These are phyloP conservation scores for Phlebopus sp. DNA, from an alignment of 1,284 basidiomycete species.

Conservation along the genomic window DNA sequence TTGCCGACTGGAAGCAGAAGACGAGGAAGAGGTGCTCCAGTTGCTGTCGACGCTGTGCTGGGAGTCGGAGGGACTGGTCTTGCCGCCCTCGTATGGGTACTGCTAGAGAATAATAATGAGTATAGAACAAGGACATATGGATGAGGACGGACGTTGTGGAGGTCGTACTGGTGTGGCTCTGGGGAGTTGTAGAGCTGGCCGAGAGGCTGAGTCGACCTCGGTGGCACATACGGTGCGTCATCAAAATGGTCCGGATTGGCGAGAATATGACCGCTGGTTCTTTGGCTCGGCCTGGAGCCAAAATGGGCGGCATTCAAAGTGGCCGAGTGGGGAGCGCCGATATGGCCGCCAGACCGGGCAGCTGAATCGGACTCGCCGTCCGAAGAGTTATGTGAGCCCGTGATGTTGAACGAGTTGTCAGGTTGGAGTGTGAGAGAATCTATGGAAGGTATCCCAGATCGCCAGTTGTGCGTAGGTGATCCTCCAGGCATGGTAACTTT, in stretches of 20 bases:
- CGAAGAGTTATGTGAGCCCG: slow-evolving; percentile 25
- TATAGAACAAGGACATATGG: too few relatives aligned
- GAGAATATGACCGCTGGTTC: slow-evolving; percentile 10
- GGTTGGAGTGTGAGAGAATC: slow-evolving; percentile 16
- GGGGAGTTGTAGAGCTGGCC: slow-evolving; percentile 13
- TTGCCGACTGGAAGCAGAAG: slow-evolving; percentile 21
- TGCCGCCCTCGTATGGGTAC: slow-evolving; percentile 18
- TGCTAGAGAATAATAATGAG: slow-evolving; percentile 8
- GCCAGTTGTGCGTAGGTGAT: slow-evolving; percentile 14
- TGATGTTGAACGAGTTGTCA: slow-evolving; percentile 18
- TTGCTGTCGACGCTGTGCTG: slow-evolving; percentile 24
- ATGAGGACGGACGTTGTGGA: slow-evolving; percentile 10
- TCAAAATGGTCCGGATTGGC: slow-evolving; percentile 20
- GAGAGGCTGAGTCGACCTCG: slow-evolving; percentile 22
- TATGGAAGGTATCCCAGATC: slow-evolving; percentile 8
- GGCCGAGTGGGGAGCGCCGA: slow-evolving; percentile 13
- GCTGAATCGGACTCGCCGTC: slow-evolving; percentile 31
- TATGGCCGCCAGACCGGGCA: slow-evolving; percentile 16
- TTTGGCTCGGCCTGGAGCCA: slow-evolving; percentile 11
- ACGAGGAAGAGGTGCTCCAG: slow-evolving; percentile 29
- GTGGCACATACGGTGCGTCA: slow-evolving; percentile 30
- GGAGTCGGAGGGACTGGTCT: slow-evolving; percentile 26
- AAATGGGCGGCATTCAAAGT: slow-evolving; percentile 10
- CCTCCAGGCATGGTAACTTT: slow-evolving; percentile 25
- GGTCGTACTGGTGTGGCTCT: slow-evolving; percentile 16